These are phyloP conservation scores for Suillus subluteus DNA, from an alignment of 768 basidiomycete genomes.

Conservation along the genomic window DNA sequence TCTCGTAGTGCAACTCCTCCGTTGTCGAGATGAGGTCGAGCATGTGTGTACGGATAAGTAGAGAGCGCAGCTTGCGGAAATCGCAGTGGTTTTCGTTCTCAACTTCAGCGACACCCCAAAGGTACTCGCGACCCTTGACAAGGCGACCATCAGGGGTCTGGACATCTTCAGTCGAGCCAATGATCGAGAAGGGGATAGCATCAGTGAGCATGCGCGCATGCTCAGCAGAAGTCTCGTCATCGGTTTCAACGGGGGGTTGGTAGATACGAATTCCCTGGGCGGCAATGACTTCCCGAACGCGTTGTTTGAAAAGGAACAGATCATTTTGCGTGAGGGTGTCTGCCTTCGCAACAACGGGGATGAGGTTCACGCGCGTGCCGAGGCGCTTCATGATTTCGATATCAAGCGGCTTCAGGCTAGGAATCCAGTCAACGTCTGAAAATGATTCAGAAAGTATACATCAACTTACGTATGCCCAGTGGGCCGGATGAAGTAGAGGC, in stretches of 20 bases:
- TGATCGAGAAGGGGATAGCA: constrained; percentile 98
- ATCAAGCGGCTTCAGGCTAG: constrained; percentile 89
- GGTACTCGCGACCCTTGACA: constrained; percentile 97
- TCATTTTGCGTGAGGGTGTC: constrained; percentile 97
- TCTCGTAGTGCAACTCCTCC: constrained; percentile 96
- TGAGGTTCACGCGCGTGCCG: constrained; percentile 96
- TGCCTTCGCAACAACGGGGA: constrained; percentile 96
- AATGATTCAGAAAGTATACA: constrained; percentile 1
- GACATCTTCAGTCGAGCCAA: constrained; percentile 95
- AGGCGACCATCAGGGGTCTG: constrained; percentile 86
- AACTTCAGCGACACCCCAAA: constrained; percentile 99
- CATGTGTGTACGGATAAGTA: constrained; percentile 98
- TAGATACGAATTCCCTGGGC: constrained; percentile 97
- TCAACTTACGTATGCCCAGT: constrained; percentile 90
- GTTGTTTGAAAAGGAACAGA: constrained; percentile 88
- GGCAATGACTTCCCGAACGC: constrained; percentile 86
- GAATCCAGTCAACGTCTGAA: constrained; percentile 8
- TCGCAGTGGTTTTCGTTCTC: constrained; percentile 99
- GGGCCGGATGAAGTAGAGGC: constrained; percentile 95
- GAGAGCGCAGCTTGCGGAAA: constrained; percentile 95
- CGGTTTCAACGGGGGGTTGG: constrained; percentile 87
- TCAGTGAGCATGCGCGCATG: constrained; percentile 86
- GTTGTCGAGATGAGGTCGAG: constrained; percentile 95
- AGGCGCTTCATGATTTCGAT: constrained; percentile 99
- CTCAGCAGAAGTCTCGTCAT: constrained; percentile 85